phyloP scores from a whole-genome alignment of 805 yeast species.

The Myxozyma vanderwaltii region DNA sequence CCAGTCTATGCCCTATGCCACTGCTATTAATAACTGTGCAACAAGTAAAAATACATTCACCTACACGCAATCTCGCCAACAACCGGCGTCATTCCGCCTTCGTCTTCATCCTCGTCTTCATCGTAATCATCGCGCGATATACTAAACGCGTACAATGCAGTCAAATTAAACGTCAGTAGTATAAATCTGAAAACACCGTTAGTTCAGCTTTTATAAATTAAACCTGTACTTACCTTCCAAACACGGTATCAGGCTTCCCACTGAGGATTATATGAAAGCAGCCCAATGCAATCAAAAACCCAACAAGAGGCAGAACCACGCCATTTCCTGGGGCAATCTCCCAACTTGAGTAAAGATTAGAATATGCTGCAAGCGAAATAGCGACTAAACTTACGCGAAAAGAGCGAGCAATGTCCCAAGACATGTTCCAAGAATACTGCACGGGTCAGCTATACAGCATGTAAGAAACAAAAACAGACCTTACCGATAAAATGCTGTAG shows the following conservation, averaged over 20 bases:
- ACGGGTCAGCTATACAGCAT: background rate
- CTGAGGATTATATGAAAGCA: slow-evolving; percentile 56
- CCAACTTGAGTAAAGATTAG: slow-evolving; percentile 48
- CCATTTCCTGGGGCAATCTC: slow-evolving; percentile 57
- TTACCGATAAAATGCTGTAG: slow-evolving; percentile 66
- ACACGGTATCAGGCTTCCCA: slow-evolving; percentile 55
- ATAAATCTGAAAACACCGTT: slow-evolving; percentile 51
- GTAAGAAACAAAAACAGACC: too few species aligned
- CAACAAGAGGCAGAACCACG: slow-evolving; percentile 54
- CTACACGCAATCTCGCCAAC: slow-evolving; percentile 65
- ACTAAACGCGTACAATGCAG: slow-evolving; percentile 73
- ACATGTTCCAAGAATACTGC: slow-evolving; percentile 65
- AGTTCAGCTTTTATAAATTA: slow-evolving; percentile 30
- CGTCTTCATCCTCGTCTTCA: slow-evolving; percentile 53
- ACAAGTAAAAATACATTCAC: background rate
- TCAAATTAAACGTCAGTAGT: slow-evolving; percentile 72
- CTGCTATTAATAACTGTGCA: background rate
- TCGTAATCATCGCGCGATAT: slow-evolving; percentile 54
- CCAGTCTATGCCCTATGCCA: slow-evolving; percentile 58
- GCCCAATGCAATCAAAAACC: slow-evolving; percentile 45
- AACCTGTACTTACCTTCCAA: slow-evolving; percentile 40
- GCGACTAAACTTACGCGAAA: slow-evolving; percentile 38
- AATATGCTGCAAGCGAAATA: background rate
- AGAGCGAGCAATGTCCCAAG: slow-evolving; percentile 69
- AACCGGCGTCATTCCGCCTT: slow-evolving; percentile 69